Base-by-base conservation (phyloP, 2,329 filamentous ascomycete species). In the Colletotrichum tamarilloi region DNA sequence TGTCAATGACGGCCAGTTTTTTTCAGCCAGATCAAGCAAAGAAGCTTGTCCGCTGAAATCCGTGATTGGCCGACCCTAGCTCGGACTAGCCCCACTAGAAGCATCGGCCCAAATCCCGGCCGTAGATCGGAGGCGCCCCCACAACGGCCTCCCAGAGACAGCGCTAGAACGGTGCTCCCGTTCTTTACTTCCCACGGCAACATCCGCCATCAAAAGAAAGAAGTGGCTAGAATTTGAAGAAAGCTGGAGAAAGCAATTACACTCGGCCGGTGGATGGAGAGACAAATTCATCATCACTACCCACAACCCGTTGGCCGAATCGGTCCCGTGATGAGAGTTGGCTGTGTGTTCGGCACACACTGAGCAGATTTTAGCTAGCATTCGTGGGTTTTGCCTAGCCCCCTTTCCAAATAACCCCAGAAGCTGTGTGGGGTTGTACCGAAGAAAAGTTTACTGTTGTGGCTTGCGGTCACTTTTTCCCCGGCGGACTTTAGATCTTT, bases 251-350 rank as follows among this genome's bases (percentile, higher is more conserved):
- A 49, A 1, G 38, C 5, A 42, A 42, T 26, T 24, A 26, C 12
- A 42, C 5, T 26, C 5, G 2, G 24, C 22, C 5, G 32, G 22
- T 14, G 22, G 1, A 24, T 24, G 11, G 32, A 42, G n/a, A 16
- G 9, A 24, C 3, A 14, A 7, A 26, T 35, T 24, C 12, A 59
- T 38, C 32, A 24, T 8, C 19, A n/a, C 14, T 6, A 3, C 32
- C 57, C 57, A 59, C 57, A 60, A 42, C 6, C 57, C 57, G 22
- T 42, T 60, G 5, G 12, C 22, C 57, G 57, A 28, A 35, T 26
- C 32, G 35, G 22, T 60, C 57, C 57, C 57, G 32, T 22, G 19
- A 16, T 3, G 38, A 8, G 6, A 42, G 24, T 12, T 24, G 6
- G 12, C 19, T 42, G 8, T 42, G 32, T 42, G 24, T 5, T 24